Percentiles rank a stretch among this genome's conserved stretches.
These are phyloP conservation scores for Dryas octopetala DNA, from an alignment of 306 rosid species.

Conservation along the genomic window DNA sequence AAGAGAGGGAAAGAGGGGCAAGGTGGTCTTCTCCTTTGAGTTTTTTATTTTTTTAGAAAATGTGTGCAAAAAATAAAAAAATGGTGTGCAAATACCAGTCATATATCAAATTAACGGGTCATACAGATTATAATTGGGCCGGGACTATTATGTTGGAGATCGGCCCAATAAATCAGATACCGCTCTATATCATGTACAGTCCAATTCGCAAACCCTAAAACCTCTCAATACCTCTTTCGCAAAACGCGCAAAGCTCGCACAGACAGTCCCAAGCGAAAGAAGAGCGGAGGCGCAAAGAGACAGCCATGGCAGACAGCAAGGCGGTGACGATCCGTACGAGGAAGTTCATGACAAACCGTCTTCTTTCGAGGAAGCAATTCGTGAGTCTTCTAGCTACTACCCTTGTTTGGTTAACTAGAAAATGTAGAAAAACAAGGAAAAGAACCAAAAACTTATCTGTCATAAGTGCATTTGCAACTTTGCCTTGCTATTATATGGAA, in stretches of 20 bases:
- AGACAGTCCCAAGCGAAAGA: background rate
- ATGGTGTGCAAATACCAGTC: no score
- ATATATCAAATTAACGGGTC: no score
- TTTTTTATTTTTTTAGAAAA: no score
- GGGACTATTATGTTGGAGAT: background rate
- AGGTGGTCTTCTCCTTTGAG: no score
- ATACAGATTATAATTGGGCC: no score
- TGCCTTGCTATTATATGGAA: background rate
- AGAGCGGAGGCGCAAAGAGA: background rate
- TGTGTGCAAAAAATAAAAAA: no score
- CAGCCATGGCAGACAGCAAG: conserved; percentile 73
- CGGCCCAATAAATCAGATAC: background rate
- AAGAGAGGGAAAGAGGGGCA: no score
- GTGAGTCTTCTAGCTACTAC: conserved; percentile 40
- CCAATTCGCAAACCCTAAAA: conserved; percentile 14
- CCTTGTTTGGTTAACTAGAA: background rate
- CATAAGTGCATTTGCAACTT: background rate
- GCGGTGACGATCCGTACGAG: conserved; percentile 84
- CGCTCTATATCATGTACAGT: background rate
- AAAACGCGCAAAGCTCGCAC: background rate
- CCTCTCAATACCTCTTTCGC: background rate
- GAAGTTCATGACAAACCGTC: conserved; percentile 92
- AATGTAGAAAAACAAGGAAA: background rate
- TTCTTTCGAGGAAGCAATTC: conserved; percentile 86
- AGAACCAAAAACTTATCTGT: background rate